Evolutionary conservation across 2,329 filamentous ascomycete species (phyloP).

Genomic region (Dothideomycetes sp.): DNA sequence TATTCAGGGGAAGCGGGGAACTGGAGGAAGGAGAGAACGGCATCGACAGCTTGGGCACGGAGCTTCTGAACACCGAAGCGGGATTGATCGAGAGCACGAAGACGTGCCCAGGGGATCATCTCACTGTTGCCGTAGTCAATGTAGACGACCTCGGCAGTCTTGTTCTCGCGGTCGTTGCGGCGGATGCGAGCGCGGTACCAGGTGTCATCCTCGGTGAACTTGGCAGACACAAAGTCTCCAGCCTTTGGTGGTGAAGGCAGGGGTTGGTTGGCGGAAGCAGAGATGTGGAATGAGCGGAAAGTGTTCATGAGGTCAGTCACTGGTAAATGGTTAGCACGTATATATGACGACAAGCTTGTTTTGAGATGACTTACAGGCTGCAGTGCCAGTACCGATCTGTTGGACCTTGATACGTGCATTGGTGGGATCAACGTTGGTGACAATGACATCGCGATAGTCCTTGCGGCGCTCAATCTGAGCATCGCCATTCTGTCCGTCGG

Average conservation of each 20-base stretch:
- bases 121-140: slow-evolving; percentile 96
- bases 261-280: slow-evolving; percentile 66
- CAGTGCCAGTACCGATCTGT: slow-evolving; percentile 76
- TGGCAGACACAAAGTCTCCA: slow-evolving; percentile 82
- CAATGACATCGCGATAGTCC: slow-evolving; percentile 88
- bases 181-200: slow-evolving; percentile 93
- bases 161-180: slow-evolving; percentile 82
- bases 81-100: slow-evolving; percentile 69
- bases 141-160: slow-evolving; percentile 84
- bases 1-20: slow-evolving; percentile 77
- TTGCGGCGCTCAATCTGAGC: slow-evolving; percentile 55
- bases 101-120: slow-evolving; percentile 70
- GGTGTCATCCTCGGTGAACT: slow-evolving; percentile 78
- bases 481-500: slow-evolving; percentile 42
- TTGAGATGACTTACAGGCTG: slow-evolving; percentile 40
- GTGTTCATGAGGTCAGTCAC: slow-evolving; percentile 80
- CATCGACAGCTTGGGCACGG: slow-evolving; percentile 78
- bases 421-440: slow-evolving; percentile 75
- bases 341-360: not conserved
- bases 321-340: not conserved
- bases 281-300: slow-evolving; percentile 85
- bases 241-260: slow-evolving; percentile 73
- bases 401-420: slow-evolving; percentile 83
- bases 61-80: slow-evolving; percentile 77
- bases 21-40: slow-evolving; percentile 79